Conservation (phyloP, 2,329 filamentous ascomycete genomes). For the Fusarium avenaceum region DNA sequence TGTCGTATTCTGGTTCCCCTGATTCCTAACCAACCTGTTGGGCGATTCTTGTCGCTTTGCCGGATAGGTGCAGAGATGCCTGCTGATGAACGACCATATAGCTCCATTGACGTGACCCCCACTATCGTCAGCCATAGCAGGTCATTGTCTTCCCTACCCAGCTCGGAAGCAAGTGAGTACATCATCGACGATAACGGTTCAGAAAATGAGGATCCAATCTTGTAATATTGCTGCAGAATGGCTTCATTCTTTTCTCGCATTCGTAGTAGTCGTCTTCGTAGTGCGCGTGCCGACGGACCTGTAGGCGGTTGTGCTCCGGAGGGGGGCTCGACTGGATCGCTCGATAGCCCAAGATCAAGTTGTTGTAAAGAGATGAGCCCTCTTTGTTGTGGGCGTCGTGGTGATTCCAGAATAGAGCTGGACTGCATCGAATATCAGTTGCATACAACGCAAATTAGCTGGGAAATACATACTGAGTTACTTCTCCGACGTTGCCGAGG, state of each 20-base stretch:
- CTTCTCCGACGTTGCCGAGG: slow-evolving; percentile 86
- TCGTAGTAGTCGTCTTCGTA: slow-evolving; percentile 80
- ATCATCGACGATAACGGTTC: slow-evolving; percentile 95
- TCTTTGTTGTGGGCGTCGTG: slow-evolving; percentile 70
- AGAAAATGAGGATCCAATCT: slow-evolving; percentile 88
- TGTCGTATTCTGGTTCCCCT: slow-evolving; percentile 87
- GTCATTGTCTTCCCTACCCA: slow-evolving; percentile 97
- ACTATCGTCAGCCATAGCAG: slow-evolving; percentile 95
- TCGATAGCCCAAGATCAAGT: slow-evolving; percentile 61
- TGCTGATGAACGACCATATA: slow-evolving; percentile 88
- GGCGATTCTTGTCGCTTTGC: slow-evolving; percentile 67
- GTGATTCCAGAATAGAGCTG: slow-evolving; percentile 74
- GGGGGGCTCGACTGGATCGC: slow-evolving; percentile 66
- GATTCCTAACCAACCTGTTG: slow-evolving; percentile 82
- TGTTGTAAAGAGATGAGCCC: slow-evolving; percentile 70
- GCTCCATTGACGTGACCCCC: slow-evolving; percentile 91
- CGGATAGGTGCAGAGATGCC: slow-evolving; percentile 76
- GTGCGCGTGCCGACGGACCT: slow-evolving; percentile 76
- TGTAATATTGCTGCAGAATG: slow-evolving; percentile 85
- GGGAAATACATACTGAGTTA: slow-evolving; percentile 76
- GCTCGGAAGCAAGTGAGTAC: slow-evolving; percentile 93
- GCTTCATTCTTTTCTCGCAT: slow-evolving; percentile 83
- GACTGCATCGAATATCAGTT: slow-evolving; percentile 61
- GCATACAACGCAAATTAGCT: neutral
- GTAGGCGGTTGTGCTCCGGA: slow-evolving; percentile 71